Evolutionary conservation across 1,284 basidiomycete genomes (phyloP).

Genomic region (Irpex sp.): DNA sequence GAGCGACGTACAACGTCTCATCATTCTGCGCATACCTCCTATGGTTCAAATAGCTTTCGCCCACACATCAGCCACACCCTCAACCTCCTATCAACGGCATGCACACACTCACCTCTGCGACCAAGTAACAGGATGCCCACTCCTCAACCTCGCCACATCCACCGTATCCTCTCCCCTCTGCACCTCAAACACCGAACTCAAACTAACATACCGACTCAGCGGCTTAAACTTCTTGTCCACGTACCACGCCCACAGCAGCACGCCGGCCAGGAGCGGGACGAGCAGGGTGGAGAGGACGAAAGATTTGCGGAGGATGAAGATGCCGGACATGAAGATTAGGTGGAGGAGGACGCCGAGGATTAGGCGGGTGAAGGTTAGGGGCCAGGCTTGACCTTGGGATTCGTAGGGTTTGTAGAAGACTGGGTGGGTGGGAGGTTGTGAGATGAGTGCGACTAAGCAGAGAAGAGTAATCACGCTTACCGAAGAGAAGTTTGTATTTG

Average conservation of each 20-base stretch:
- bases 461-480: too few species aligned
- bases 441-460: too few species aligned
- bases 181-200: slow-evolving; percentile 87
- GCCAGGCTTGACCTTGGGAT: slow-evolving; percentile 92
- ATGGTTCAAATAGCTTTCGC: slow-evolving; percentile 70
- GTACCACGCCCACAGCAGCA: slow-evolving; percentile 79
- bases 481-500: slow-evolving; percentile 96
- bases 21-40: slow-evolving; percentile 89
- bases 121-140: slow-evolving; percentile 80
- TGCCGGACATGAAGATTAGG: slow-evolving; percentile 89
- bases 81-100: slow-evolving; percentile 3
- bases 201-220: slow-evolving; percentile 77
- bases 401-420: slow-evolving; percentile 95
- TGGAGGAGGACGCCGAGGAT: slow-evolving; percentile 89
- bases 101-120: slow-evolving; percentile 75
- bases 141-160: slow-evolving; percentile 67
- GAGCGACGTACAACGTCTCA: slow-evolving; percentile 91
- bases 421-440: slow-evolving; percentile 25
- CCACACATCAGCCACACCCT: slow-evolving; percentile 5
- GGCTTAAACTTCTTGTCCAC: slow-evolving; percentile 71
- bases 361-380: slow-evolving; percentile 83
- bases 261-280: slow-evolving; percentile 74
- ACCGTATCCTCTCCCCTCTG: slow-evolving; percentile 80
- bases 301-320: slow-evolving; percentile 83
- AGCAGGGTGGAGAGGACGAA: slow-evolving; percentile 77